These are phyloP conservation scores for Corylus heterophylla DNA, from an alignment of 306 rosid species.

Conservation along the genomic window DNA sequence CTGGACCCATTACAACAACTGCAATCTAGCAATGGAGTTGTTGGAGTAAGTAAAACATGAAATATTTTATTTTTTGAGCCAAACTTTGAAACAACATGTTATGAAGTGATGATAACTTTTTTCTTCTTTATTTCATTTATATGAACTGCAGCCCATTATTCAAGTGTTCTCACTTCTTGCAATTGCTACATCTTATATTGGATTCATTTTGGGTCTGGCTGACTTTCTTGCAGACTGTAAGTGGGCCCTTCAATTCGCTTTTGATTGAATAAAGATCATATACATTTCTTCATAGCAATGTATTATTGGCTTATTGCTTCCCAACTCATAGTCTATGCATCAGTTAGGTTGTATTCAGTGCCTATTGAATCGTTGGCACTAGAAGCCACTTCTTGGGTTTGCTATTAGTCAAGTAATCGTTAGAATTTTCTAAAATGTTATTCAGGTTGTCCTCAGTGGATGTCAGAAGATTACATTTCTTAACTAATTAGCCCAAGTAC, in stretches of 20 bases:
- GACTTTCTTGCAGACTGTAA: constrained; percentile 77
- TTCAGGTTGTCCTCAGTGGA: background rate
- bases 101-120: constrained; percentile 8
- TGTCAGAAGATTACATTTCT: background rate
- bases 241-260: constrained; percentile 32
- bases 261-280: constrained; percentile 1
- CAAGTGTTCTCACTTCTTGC: constrained; percentile 77
- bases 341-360: constrained; percentile 5
- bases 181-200: constrained; percentile 73
- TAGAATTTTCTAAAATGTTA: background rate
- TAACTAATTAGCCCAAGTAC: background rate
- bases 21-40: constrained; percentile 57
- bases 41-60: constrained; percentile 55
- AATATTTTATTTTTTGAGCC: no score
- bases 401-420: background rate
- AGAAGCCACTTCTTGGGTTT: background rate
- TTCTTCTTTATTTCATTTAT: background rate
- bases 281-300: background rate
- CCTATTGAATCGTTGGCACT: background rate
- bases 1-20: constrained; percentile 69
- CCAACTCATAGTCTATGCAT: constrained; percentile 10
- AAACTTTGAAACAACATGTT: background rate
- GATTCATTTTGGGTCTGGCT: constrained; percentile 75
- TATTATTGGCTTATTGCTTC: background rate
- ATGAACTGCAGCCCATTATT: constrained; percentile 69